A percentile compares a stretch with the other conserved stretches of the same genome.
phyloP scores from a whole-genome alignment of 345 rosid genomes.

The Nasturtium officinale region DNA sequence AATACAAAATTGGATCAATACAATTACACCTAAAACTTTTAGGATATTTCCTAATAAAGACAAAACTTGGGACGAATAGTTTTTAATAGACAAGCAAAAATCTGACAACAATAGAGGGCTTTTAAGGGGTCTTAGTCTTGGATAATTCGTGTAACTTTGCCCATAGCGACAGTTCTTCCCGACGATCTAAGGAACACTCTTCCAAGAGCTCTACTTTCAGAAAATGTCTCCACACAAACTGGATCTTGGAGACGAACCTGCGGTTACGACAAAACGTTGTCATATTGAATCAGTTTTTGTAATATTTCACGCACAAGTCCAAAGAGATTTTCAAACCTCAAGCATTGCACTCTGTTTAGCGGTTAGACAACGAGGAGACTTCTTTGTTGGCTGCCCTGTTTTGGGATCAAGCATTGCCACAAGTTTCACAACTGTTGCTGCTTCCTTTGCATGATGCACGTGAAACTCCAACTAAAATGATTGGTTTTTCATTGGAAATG shows the following conservation, averaged over 20 bases:
- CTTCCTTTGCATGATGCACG: constrained; percentile 83
- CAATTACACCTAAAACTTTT: neutral
- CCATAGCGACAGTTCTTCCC: constrained; percentile 84
- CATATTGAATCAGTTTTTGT: constrained; percentile 9
- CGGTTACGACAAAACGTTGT: constrained; percentile 18
- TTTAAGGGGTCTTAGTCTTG: constrained; percentile 54
- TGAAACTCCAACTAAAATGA: constrained; percentile 80
- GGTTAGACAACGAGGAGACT: constrained; percentile 73
- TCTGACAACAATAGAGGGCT: neutral
- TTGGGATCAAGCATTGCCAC: constrained; percentile 74
- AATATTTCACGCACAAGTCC: neutral
- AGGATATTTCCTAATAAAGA: constrained; percentile 9
- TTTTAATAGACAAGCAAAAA: constrained; percentile 18
- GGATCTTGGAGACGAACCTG: constrained; percentile 66
- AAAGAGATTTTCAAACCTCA: constrained; percentile 56
- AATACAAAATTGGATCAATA: neutral
- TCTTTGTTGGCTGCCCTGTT: constrained; percentile 82
- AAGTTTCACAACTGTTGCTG: constrained; percentile 68
- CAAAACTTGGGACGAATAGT: constrained; percentile 33
- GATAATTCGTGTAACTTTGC: constrained; percentile 64
- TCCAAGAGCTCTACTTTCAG: constrained; percentile 78
- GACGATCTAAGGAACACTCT: constrained; percentile 77
- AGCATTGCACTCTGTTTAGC: constrained; percentile 81
- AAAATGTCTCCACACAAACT: constrained; percentile 72
- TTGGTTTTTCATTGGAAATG: constrained; percentile 14